These are phyloP conservation scores for Aspergillus bombycis DNA, from an alignment of 2,329 filamentous ascomycete genomes.

Conservation along the genomic window DNA sequence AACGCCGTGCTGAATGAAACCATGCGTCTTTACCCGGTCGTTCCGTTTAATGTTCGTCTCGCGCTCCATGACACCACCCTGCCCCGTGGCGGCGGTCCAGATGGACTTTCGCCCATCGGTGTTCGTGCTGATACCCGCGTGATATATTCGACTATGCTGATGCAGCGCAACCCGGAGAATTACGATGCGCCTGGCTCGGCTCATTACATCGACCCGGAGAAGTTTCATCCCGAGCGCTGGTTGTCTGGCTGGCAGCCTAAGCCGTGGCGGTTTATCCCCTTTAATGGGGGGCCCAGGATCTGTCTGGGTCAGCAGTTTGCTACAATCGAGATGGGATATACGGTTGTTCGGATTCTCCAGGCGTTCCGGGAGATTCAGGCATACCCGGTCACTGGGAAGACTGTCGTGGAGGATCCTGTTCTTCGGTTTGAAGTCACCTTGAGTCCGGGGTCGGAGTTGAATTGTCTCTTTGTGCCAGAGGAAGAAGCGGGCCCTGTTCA, in stretches of 20 bases:
- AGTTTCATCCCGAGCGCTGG: slow-evolving; percentile 57
- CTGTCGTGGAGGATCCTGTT: slow-evolving; percentile 39
- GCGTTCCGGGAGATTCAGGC: slow-evolving; percentile 43
- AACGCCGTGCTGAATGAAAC: slow-evolving; percentile 73
- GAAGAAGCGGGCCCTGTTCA: slow-evolving; percentile 22
- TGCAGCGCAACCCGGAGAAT: slow-evolving; percentile 56
- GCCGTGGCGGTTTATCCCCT: slow-evolving; percentile 59
- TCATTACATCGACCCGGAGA: slow-evolving; percentile 44
- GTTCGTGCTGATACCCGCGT: slow-evolving; percentile 53
- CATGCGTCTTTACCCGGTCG: slow-evolving; percentile 74
- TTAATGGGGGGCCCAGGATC: slow-evolving; percentile 57
- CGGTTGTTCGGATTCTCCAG: slow-evolving; percentile 47
- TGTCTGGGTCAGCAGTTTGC: slow-evolving; percentile 65
- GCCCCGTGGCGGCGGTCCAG: slow-evolving; percentile 63
- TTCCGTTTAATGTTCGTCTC: slow-evolving; percentile 78
- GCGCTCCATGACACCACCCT: slow-evolving; percentile 74
- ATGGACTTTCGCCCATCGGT: slow-evolving; percentile 49
- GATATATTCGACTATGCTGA: slow-evolving; percentile 55
- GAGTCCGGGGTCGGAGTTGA: slow-evolving; percentile 41
- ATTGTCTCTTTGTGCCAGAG: slow-evolving; percentile 43
- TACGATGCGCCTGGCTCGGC: slow-evolving; percentile 46
- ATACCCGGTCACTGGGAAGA: slow-evolving; percentile 33
- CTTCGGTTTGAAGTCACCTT: slow-evolving; percentile 44
- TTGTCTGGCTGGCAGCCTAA: slow-evolving; percentile 53
- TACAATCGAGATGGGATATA: slow-evolving; percentile 61